phyloP scores from a whole-genome alignment of 805 yeast genomes.

The Ogataea neopini region DNA sequence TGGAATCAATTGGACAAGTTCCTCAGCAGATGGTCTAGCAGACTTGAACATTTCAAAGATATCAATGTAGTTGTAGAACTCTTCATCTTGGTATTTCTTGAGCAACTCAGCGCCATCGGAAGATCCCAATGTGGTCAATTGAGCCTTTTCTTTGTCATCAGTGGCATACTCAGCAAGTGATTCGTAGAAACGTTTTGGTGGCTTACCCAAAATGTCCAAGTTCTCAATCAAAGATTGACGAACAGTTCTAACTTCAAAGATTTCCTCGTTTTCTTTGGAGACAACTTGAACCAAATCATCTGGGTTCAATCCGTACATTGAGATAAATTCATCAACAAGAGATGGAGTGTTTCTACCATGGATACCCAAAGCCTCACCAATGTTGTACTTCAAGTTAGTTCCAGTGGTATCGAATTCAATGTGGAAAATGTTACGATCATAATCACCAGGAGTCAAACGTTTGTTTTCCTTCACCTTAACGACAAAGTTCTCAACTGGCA shows the following conservation, averaged over 20 bases:
- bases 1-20: conserved; percentile 70
- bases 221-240: conserved; percentile 79
- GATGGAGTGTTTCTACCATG: conserved; percentile 81
- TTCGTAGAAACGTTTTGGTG: conserved; percentile 93
- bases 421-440: conserved; percentile 94
- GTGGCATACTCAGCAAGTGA: conserved; percentile 70
- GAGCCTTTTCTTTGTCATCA: conserved; percentile 64
- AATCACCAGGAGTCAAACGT: conserved; percentile 86
- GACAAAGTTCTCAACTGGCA: conserved; percentile 79
- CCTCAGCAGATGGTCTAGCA: conserved; percentile 74
- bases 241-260: conserved; percentile 74
- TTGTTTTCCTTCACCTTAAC: conserved; percentile 90
- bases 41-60: conserved; percentile 75
- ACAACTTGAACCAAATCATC: conserved; percentile 70
- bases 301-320: conserved; percentile 69
- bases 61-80: conserved; percentile 78
- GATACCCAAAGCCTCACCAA: conserved; percentile 96
- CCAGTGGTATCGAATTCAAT: conserved; percentile 91
- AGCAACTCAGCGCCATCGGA: conserved; percentile 83
- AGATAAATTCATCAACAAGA: conserved; percentile 67
- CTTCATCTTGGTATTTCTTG: conserved; percentile 82
- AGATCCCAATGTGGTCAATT: conserved; percentile 63
- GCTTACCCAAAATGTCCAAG: conserved; percentile 89
- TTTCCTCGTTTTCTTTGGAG: conserved; percentile 57
- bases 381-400: conserved; percentile 86